Evolutionary conservation across 2,329 filamentous ascomycete species (phyloP).

Genomic region (Malbranchea zuffiana): DNA sequence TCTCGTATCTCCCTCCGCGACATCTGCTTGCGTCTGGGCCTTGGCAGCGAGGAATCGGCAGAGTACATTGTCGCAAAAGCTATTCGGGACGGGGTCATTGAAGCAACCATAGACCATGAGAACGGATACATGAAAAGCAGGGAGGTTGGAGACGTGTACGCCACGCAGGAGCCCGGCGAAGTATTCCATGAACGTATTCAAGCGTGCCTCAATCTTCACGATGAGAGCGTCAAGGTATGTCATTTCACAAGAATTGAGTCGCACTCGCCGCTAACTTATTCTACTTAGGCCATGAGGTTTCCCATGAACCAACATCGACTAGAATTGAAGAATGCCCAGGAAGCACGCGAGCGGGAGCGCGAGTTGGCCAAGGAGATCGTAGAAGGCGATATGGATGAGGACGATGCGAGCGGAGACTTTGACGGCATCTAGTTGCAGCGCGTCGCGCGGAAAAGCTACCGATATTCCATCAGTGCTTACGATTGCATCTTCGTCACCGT

Average conservation of each 20-base stretch:
- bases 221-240: slow-evolving; percentile 92
- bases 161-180: slow-evolving; percentile 88
- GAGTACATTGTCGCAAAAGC: slow-evolving; percentile 99
- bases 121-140: slow-evolving; percentile 98
- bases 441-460: slow-evolving; percentile 1
- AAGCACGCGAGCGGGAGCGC: slow-evolving; percentile 89
- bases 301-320: slow-evolving; percentile 98
- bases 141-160: slow-evolving; percentile 90
- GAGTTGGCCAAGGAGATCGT: slow-evolving; percentile 99
- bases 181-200: slow-evolving; percentile 95
- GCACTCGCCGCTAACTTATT: slow-evolving; percentile 20
- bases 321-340: slow-evolving; percentile 95
- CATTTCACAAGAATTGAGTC: slow-evolving; percentile 1
- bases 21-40: slow-evolving; percentile 87
- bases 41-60: slow-evolving; percentile 92
- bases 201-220: slow-evolving; percentile 81
- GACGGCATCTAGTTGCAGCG: slow-evolving; percentile 63
- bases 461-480: background rate
- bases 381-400: slow-evolving; percentile 92
- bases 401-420: slow-evolving; percentile 90
- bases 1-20: slow-evolving; percentile 93
- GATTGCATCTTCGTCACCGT: slow-evolving; percentile 5
- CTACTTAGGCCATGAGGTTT: slow-evolving; percentile 79
- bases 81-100: slow-evolving; percentile 92
- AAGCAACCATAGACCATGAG: slow-evolving; percentile 88